Percentiles rank a stretch among this genome's conserved stretches.
Evolutionary conservation across 2,329 filamentous ascomycete genomes (phyloP).

Genomic region (Aspergillus intermedius): DNA sequence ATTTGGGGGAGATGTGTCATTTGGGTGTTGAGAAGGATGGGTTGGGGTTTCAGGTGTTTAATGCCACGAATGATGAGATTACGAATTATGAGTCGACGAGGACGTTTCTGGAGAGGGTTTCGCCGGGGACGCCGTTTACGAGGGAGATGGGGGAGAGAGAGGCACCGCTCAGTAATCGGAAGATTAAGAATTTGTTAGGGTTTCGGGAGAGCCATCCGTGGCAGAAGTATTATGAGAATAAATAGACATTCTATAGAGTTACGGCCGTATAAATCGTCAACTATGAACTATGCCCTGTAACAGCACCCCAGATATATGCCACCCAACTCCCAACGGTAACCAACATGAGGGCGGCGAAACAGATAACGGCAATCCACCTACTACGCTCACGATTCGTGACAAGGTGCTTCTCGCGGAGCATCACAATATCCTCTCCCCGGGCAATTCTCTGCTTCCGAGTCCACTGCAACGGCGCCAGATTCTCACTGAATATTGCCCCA

Average conservation of each 20-base stretch:
- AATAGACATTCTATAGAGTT: not conserved
- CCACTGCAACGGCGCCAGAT: conserved; percentile 52
- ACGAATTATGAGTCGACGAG: conserved; percentile 48
- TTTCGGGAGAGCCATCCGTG: conserved; percentile 51
- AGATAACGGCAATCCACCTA: conserved; percentile 35
- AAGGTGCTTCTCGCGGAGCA: conserved; percentile 39
- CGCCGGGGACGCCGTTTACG: conserved; percentile 47
- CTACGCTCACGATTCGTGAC: conserved; percentile 34
- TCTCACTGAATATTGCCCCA: conserved; percentile 33
- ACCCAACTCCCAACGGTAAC: conserved; percentile 43
- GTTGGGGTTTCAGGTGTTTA: conserved; percentile 57
- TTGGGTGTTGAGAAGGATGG: conserved; percentile 41
- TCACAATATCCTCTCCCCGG: conserved; percentile 37
- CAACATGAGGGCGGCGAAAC: conserved; percentile 41
- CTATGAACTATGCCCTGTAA: conserved; percentile 44
- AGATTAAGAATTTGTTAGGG: conserved; percentile 53
- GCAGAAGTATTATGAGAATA: conserved; percentile 5
- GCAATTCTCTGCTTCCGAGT: conserved; percentile 48
- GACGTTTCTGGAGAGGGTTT: conserved; percentile 47
- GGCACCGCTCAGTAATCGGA: conserved; percentile 55
- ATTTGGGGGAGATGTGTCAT: conserved; percentile 57
- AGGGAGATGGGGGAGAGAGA: conserved; percentile 54
- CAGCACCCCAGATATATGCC: conserved; percentile 57
- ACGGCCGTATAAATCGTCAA: not conserved
- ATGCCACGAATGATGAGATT: conserved; percentile 58